Evolutionary conservation across 176 grass and related monocot genomes (phyloP).

Genomic region (Saccharum officinarum): DNA sequence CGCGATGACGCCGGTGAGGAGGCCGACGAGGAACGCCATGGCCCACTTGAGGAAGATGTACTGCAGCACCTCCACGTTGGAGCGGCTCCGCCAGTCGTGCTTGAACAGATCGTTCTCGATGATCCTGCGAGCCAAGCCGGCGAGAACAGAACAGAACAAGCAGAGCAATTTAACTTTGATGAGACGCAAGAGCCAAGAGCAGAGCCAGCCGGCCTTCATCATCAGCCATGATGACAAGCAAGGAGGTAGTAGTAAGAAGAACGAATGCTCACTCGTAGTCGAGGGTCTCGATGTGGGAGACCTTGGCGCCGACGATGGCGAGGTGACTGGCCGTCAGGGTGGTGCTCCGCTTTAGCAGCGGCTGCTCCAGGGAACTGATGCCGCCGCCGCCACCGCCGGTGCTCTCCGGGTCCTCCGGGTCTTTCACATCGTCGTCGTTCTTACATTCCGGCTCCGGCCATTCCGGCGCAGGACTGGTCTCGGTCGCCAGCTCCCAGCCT

Average conservation of each 20-base stretch:
- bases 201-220: background rate
- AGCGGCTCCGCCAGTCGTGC: constrained; percentile 94
- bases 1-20: constrained; percentile 84
- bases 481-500: background rate
- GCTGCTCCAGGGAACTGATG: constrained; percentile 47
- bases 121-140: constrained; percentile 46
- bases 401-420: constrained; percentile 29
- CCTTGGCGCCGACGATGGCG: constrained; percentile 91
- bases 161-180: background rate
- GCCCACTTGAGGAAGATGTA: constrained; percentile 92
- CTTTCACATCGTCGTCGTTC: background rate
- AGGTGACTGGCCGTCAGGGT: constrained; percentile 73
- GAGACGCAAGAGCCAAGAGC: background rate
- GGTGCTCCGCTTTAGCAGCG: constrained; percentile 68
- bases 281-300: constrained; percentile 97
- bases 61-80: constrained; percentile 83
- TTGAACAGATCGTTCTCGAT: constrained; percentile 97
- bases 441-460: constrained; percentile 18
- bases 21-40: constrained; percentile 82
- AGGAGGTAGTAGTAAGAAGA: background rate
- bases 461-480: background rate
- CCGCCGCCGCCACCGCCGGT: background rate
- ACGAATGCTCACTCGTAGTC: constrained; percentile 79
- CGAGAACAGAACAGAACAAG: background rate
- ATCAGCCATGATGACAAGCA: background rate